Evolutionary conservation across 177 flowering plant species (phyloP).

Genomic region (Vitis hybrid): DNA sequence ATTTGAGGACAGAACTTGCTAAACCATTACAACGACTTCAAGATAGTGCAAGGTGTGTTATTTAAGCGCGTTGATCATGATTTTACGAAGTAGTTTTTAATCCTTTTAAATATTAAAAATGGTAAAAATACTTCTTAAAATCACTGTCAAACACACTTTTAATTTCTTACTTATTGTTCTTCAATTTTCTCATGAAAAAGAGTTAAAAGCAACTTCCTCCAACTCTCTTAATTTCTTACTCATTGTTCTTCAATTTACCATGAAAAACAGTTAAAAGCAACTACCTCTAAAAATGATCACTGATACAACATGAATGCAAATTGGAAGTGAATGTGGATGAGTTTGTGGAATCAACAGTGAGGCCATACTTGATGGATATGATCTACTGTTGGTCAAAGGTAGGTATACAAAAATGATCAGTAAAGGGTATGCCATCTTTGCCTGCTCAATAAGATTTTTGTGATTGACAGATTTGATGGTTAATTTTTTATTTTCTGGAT

Average conservation of each 20-base stretch:
- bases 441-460: too few relatives aligned
- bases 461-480: too few relatives aligned
- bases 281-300: conserved; percentile 16
- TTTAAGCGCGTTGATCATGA: too few relatives aligned
- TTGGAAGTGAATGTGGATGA: conserved; percentile 90
- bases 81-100: too few relatives aligned
- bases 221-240: too few relatives aligned
- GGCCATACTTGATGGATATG: conserved; percentile 97
- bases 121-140: too few relatives aligned
- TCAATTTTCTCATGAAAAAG: background rate
- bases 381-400: conserved; percentile 97
- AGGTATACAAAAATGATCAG: too few relatives aligned
- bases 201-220: background rate
- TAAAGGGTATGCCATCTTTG: too few relatives aligned
- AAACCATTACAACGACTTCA: conserved; percentile 93
- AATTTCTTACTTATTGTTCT: background rate
- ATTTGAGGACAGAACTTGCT: conserved; percentile 84
- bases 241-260: too few relatives aligned
- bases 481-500: too few relatives aligned
- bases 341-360: conserved; percentile 86
- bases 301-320: conserved; percentile 98
- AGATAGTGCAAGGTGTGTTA: conserved; percentile 85
- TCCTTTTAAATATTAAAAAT: too few relatives aligned
- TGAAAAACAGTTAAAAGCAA: too few relatives aligned
- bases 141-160: background rate